Evolutionary conservation across 139 green algal genomes (phyloP), one percentile per base, ranked within the genome.

Genomic region (Chlorella sorokiniana): DNA sequence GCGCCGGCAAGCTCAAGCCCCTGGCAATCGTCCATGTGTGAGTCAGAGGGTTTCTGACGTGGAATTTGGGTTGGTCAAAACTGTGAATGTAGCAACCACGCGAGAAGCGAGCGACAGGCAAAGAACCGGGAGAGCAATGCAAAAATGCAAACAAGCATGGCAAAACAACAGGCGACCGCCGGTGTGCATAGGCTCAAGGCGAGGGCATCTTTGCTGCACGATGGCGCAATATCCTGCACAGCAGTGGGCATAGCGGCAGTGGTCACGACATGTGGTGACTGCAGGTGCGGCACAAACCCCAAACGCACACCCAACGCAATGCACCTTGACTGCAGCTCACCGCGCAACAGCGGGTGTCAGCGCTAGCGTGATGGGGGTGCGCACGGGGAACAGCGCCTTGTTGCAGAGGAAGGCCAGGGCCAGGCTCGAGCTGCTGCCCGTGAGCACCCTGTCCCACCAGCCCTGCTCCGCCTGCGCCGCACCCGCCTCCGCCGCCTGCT

Each of bases 391-490:
- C 1, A 92, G 81, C 9, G 87, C 89, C 45, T 92, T 92, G 45
- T 90, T 92, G 80, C 85, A 90, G 3, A 92, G 64, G 51, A 92
- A 90, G 3, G 89, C 87, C 23, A 92, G 79, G 1, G 86, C 87
- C 27, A 92, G n/a, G 3, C 81, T 79, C 40, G 87, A 91, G 27
- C 87, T 78, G n/a, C 70, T 51, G 14, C 85, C 81, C 0, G 79
- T 73, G 1, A 92, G 59, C 54, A 71, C 52, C 33, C 83, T 84
- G 52, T 87, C 76, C 22, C 91, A 31, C 88, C 88, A 92, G 0
- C 80, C 72, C 14, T 71, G 35, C 20, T 87, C 62, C 22, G 63
- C 56, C 11, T 76, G 64, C 16, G 64, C 18, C 64, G 42, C 64
- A 6, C 31, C 64, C 14, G 31, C 64, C 35, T n/a, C 42, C 2